A percentile compares a stretch with the other conserved stretches of the same genome.
Conservation (phyloP, 2,329 filamentous ascomycete genomes). For the Claviceps maximensis region DNA sequence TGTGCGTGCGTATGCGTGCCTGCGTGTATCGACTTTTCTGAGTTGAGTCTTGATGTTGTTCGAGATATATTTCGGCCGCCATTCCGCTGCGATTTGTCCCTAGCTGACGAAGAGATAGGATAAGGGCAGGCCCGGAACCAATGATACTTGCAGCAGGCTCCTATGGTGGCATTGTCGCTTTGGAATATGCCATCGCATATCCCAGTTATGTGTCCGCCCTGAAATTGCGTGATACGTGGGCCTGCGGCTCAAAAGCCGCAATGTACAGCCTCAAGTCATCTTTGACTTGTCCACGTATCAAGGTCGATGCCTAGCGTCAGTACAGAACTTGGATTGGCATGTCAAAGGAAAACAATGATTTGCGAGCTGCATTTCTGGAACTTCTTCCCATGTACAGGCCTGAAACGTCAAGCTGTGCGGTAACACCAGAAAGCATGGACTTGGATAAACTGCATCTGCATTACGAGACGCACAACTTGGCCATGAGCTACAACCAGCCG, state of each 20-base stretch:
- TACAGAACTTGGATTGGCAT: conserved; percentile 11
- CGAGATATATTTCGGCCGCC: neutral
- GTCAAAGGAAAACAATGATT: conserved; percentile 9
- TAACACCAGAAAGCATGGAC: neutral
- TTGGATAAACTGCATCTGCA: conserved; percentile 4
- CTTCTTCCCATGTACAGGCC: conserved; percentile 11
- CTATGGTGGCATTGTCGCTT: conserved; percentile 12
- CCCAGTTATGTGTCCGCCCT: conserved; percentile 10
- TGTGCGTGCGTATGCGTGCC: neutral
- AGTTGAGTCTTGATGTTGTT: neutral
- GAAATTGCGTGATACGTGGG: conserved; percentile 12
- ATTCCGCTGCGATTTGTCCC: neutral
- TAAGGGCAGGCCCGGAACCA: conserved; percentile 10
- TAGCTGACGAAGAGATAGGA: conserved; percentile 5
- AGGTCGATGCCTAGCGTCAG: conserved; percentile 9
- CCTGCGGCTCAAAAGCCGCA: conserved; percentile 7
- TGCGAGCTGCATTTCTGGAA: conserved; percentile 8
- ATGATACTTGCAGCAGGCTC: conserved; percentile 13
- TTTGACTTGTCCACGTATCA: conserved; percentile 7
- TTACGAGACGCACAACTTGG: conserved; percentile 13
- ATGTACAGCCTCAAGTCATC: conserved; percentile 8
- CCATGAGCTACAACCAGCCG: conserved; percentile 11
- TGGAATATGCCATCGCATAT: conserved; percentile 12
- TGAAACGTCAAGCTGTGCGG: neutral
- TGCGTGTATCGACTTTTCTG: neutral